These are phyloP conservation scores for Suillus weaverae DNA, from an alignment of 768 basidiomycete genomes.

Conservation along the genomic window DNA sequence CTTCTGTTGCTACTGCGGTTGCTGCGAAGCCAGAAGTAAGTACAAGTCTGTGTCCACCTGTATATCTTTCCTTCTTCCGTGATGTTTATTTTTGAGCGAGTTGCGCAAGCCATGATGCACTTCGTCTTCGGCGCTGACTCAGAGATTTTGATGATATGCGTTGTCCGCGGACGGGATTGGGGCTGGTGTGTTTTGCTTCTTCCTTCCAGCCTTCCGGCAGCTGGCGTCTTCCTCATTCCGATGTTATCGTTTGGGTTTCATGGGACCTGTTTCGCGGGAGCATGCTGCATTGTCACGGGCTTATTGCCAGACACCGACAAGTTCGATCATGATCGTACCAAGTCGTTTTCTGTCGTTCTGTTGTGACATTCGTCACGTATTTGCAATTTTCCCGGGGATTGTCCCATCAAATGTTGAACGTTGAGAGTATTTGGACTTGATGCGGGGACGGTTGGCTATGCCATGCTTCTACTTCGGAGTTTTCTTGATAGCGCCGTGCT, in stretches of 20 bases:
- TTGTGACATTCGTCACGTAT: neutral
- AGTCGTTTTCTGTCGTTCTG: neutral
- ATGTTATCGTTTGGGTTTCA: neutral
- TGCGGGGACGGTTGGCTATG: neutral
- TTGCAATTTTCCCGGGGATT: neutral
- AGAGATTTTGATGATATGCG: neutral
- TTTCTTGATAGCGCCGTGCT: neutral
- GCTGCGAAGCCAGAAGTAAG: conserved; percentile 7
- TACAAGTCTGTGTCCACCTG: neutral
- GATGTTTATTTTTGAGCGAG: neutral
- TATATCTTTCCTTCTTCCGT: too few relatives aligned
- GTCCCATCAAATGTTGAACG: neutral
- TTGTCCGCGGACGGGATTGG: neutral
- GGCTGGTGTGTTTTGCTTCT: neutral
- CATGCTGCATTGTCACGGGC: neutral
- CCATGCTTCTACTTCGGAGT: neutral
- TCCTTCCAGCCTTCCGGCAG: neutral
- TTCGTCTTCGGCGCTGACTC: neutral
- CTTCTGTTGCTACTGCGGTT: conserved; percentile 5
- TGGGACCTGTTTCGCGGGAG: neutral
- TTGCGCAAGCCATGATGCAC: neutral
- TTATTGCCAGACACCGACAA: neutral
- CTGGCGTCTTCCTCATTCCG: neutral
- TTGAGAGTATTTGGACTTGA: neutral
- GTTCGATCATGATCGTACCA: neutral